phyloP scores from a whole-genome alignment of 140 eudicot species.

The Stevia rebaudiana region DNA sequence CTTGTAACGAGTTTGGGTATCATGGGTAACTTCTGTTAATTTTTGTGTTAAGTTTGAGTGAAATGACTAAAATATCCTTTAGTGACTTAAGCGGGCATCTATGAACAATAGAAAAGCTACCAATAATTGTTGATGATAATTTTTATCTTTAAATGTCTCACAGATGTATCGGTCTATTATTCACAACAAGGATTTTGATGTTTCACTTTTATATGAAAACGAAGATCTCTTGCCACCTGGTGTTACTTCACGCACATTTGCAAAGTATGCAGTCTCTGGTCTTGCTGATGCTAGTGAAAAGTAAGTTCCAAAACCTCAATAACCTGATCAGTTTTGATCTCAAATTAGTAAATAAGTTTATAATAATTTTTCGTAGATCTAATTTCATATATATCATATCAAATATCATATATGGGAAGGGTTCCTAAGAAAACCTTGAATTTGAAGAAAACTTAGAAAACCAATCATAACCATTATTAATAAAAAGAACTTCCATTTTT shows the following conservation, averaged over 20 bases:
- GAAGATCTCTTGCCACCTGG: constrained; percentile 82
- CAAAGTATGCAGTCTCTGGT: constrained; percentile 76
- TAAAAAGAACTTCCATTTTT: too few relatives aligned
- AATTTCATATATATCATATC: too few relatives aligned
- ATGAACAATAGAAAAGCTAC: not conserved
- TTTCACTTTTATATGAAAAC: constrained; percentile 70
- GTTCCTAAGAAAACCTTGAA: too few relatives aligned
- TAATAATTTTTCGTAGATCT: too few relatives aligned
- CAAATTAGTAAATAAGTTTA: not conserved
- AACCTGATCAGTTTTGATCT: constrained; percentile 4
- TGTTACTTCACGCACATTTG: constrained; percentile 64
- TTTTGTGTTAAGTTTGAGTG: too few relatives aligned
- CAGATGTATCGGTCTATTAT: constrained; percentile 88
- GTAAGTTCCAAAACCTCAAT: constrained; percentile 41
- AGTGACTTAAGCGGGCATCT: too few relatives aligned
- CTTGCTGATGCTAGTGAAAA: constrained; percentile 81
- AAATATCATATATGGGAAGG: too few relatives aligned
- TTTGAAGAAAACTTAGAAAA: too few relatives aligned
- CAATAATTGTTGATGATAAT: constrained; percentile 6
- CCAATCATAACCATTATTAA: too few relatives aligned
- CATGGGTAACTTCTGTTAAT: too few relatives aligned
- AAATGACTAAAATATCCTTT: too few relatives aligned
- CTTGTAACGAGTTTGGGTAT: too few relatives aligned
- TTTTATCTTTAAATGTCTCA: constrained; percentile 5
- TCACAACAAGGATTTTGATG: constrained; percentile 87